Evolutionary conservation across 176 grass and related monocot genomes (phyloP).

Genomic region (Microstegium vimineum): DNA sequence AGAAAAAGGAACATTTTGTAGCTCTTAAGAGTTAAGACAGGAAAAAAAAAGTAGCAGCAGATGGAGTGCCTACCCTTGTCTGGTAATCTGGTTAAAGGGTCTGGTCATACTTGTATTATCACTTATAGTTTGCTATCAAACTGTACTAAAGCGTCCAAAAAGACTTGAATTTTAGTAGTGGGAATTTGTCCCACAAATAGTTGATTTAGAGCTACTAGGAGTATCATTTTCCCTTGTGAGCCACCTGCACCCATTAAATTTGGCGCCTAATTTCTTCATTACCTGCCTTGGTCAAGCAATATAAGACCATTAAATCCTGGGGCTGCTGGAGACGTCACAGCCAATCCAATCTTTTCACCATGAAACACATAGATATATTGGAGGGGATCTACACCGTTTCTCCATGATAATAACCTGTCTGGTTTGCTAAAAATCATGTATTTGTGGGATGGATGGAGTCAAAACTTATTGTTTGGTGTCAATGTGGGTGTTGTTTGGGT

Average conservation of each 20-base stretch:
- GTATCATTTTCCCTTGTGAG: not conserved
- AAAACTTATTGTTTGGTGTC: not conserved
- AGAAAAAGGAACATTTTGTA: not conserved
- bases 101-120: conserved; percentile 7
- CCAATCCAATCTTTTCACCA: too few relatives aligned
- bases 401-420: not conserved
- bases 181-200: not conserved
- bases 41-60: not conserved
- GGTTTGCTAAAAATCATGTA: not conserved
- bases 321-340: too few relatives aligned
- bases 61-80: not conserved
- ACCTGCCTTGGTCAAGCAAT: not conserved
- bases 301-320: too few relatives aligned
- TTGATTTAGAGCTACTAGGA: not conserved
- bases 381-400: too few relatives aligned
- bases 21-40: not conserved
- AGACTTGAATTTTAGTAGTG: not conserved
- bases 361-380: too few relatives aligned
- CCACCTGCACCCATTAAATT: not conserved
- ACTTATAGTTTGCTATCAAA: not conserved
- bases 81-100: not conserved
- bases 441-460: not conserved
- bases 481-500: not conserved
- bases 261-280: not conserved
- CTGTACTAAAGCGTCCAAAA: not conserved